A percentile compares a stretch with the other conserved stretches of the same genome.
Conservation (phyloP, 805 yeast genomes). For the Candida ponderosae region DNA sequence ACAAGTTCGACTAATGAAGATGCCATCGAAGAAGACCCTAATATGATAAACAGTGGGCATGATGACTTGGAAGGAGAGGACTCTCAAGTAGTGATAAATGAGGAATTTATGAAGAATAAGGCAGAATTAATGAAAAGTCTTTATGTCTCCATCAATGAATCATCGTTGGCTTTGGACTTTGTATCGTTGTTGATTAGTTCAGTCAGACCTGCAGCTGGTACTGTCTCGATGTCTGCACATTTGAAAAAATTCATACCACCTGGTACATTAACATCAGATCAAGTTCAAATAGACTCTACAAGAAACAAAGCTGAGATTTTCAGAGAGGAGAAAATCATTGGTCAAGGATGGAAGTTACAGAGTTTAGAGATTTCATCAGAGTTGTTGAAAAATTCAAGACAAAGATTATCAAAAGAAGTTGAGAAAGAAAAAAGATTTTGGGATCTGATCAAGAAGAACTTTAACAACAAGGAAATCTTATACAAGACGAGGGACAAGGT, state of each 20-base stretch:
- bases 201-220: conserved; percentile 77
- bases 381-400: conserved; percentile 43
- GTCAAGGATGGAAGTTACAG: conserved; percentile 76
- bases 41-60: conserved; percentile 5
- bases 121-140: conserved; percentile 44
- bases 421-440: conserved; percentile 61
- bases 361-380: conserved; percentile 50
- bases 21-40: conserved; percentile 7
- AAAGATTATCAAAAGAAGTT: conserved; percentile 45
- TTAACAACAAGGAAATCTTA: conserved; percentile 46
- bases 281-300: conserved; percentile 15
- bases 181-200: conserved; percentile 77
- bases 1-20: conserved; percentile 9
- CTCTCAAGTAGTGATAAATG: conserved; percentile 17
- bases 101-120: conserved; percentile 40
- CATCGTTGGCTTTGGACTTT: conserved; percentile 81
- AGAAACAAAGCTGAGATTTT: conserved; percentile 15
- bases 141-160: conserved; percentile 74
- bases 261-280: conserved; percentile 56
- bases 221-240: conserved; percentile 82
- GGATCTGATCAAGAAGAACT: conserved; percentile 31
- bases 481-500: conserved; percentile 58
- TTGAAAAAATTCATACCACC: conserved; percentile 65
- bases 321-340: conserved; percentile 19
- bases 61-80: conserved; percentile 11